Percentiles rank a stretch among this genome's conserved stretches.
These are phyloP conservation scores for Claviceps pazoutovae DNA, from an alignment of 2,329 filamentous ascomycete genomes.

Conservation along the genomic window DNA sequence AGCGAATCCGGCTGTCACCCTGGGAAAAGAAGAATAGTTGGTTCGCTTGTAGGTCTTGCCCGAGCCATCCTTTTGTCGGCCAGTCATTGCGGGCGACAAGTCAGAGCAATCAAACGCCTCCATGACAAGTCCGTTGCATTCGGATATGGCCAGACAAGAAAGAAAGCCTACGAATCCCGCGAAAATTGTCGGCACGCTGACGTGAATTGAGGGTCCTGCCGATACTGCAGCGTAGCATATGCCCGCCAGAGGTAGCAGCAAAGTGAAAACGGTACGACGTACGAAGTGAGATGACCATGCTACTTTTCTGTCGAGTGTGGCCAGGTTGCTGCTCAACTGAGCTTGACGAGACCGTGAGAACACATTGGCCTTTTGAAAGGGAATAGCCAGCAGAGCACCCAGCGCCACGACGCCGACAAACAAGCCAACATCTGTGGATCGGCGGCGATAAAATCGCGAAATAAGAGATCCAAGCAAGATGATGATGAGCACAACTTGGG, in stretches of 20 bases:
- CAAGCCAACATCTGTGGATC: conserved; percentile 51
- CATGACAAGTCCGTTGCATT: conserved; percentile 68
- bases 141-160: conserved; percentile 58
- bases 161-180: conserved; percentile 55
- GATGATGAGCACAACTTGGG: conserved; percentile 59
- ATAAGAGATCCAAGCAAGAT: conserved; percentile 58
- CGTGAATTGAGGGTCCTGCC: conserved; percentile 43
- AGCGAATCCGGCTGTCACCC: conserved; percentile 58
- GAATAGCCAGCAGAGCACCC: conserved; percentile 55
- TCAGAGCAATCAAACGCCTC: conserved; percentile 73
- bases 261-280: conserved; percentile 52
- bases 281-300: conserved; percentile 61
- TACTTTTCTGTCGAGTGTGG: conserved; percentile 49
- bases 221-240: conserved; percentile 55
- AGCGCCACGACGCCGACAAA: conserved; percentile 52
- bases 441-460: conserved; percentile 52
- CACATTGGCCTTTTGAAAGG: conserved; percentile 56
- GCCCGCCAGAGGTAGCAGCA: conserved; percentile 51
- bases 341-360: conserved; percentile 52
- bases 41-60: conserved; percentile 33
- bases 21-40: conserved; percentile 64
- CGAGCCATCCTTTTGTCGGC: conserved; percentile 31
- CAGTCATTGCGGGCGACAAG: conserved; percentile 56
- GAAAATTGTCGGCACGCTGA: conserved; percentile 51
- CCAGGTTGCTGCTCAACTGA: conserved; percentile 47